phyloP scores from a whole-genome alignment of 805 yeast genomes.

The Hanseniaspora nectarophila region DNA sequence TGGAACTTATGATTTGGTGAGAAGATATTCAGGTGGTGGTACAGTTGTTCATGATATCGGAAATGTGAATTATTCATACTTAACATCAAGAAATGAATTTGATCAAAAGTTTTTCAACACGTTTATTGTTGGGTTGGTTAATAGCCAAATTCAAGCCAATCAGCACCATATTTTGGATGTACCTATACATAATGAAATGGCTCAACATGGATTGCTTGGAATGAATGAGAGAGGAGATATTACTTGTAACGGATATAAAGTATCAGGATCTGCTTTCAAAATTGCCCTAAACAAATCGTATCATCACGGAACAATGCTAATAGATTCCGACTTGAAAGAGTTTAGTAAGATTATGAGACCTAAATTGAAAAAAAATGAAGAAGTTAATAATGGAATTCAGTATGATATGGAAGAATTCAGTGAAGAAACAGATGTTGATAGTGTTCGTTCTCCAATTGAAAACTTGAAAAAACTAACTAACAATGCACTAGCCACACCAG shows the following conservation, averaged over 20 bases:
- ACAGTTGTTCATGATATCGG: slow-evolving; percentile 91
- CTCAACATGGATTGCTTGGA: slow-evolving; percentile 23
- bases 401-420: slow-evolving; percentile 34
- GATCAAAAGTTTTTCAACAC: slow-evolving; percentile 44
- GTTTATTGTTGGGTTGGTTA: slow-evolving; percentile 33
- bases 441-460: slow-evolving; percentile 69
- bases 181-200: slow-evolving; percentile 12
- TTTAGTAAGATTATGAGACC: slow-evolving; percentile 50
- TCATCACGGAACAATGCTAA: slow-evolving; percentile 93
- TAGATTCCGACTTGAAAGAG: slow-evolving; percentile 49
- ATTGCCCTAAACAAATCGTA: slow-evolving; percentile 69
- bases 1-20: slow-evolving; percentile 49
- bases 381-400: neutral
- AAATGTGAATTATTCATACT: slow-evolving; percentile 73
- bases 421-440: slow-evolving; percentile 45
- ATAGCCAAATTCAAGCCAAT: neutral
- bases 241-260: slow-evolving; percentile 34
- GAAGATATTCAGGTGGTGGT: slow-evolving; percentile 91
- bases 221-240: slow-evolving; percentile 78
- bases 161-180: slow-evolving; percentile 3
- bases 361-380: slow-evolving; percentile 22
- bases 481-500: slow-evolving; percentile 33
- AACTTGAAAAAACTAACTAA: slow-evolving; percentile 37
- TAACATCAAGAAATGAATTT: slow-evolving; percentile 58
- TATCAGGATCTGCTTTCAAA: slow-evolving; percentile 90